A percentile compares a stretch with the other conserved stretches of the same genome.
These are phyloP conservation scores for Phialophora verrucosa DNA, from an alignment of 2,329 filamentous ascomycete genomes.

Conservation along the genomic window DNA sequence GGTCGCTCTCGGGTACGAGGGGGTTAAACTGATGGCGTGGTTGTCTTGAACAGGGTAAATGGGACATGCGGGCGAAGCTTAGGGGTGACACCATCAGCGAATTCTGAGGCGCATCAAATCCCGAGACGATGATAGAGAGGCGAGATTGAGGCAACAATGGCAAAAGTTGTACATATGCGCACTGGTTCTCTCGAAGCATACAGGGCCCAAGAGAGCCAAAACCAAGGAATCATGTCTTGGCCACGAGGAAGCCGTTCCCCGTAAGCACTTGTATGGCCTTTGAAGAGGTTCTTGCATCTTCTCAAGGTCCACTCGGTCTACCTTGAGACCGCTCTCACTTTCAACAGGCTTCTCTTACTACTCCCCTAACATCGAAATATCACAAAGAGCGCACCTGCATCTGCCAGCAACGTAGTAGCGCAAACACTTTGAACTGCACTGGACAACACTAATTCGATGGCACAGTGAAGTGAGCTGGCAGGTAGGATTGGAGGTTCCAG, in stretches of 20 bases:
- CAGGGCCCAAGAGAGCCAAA: not conserved
- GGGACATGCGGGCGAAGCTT: slow-evolving; percentile 82
- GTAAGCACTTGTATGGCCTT: not conserved
- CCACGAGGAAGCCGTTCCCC: not conserved
- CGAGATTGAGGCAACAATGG: not conserved
- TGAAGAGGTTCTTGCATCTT: not conserved
- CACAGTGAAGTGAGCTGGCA: not conserved
- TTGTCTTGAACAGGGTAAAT: slow-evolving; percentile 73
- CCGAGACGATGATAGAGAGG: not conserved
- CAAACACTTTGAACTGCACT: not conserved
- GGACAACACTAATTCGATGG: not conserved
- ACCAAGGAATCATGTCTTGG: not conserved
- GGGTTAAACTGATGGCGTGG: slow-evolving; percentile 35
- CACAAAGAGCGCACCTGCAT: not conserved
- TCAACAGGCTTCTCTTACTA: not conserved
- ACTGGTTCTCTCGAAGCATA: not conserved
- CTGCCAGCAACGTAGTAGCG: not conserved
- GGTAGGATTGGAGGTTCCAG: not conserved
- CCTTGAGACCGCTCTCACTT: not conserved
- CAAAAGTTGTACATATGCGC: slow-evolving; percentile 30
- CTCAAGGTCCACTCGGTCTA: not conserved
- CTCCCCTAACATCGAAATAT: not conserved
- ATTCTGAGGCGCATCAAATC: slow-evolving; percentile 58
- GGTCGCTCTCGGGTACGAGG: not conserved
- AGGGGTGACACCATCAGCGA: slow-evolving; percentile 83